These are phyloP conservation scores for Chenopodium berlandieri DNA, from an alignment of 148 eudicot genomes.

Conservation along the genomic window DNA sequence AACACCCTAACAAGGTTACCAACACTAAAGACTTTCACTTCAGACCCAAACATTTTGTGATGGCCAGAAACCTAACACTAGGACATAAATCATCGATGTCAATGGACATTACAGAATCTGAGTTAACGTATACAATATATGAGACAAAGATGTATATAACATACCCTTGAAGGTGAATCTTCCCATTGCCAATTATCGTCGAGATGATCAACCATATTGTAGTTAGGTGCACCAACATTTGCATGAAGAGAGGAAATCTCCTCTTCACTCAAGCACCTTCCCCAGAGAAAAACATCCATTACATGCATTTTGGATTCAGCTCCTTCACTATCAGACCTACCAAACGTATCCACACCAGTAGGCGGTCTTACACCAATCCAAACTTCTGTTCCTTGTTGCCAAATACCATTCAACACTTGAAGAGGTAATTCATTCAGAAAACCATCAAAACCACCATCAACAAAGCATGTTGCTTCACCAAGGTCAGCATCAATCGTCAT, in stretches of 20 bases:
- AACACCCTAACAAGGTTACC: background rate
- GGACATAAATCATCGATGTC: background rate
- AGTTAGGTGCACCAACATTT: constrained; percentile 67
- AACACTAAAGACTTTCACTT: background rate
- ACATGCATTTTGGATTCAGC: constrained; percentile 91
- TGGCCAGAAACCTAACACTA: background rate
- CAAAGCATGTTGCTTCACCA: constrained; percentile 94
- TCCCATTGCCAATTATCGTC: constrained; percentile 95
- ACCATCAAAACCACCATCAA: constrained; percentile 93
- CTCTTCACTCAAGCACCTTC: constrained; percentile 97
- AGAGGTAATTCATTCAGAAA: constrained; percentile 75
- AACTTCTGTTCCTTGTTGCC: constrained; percentile 94
- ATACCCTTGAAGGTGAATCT: constrained; percentile 90
- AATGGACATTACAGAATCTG: background rate
- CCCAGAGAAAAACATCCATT: constrained; percentile 99
- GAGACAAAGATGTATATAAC: constrained; percentile 25
- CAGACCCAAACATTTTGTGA: background rate
- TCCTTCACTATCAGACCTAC: constrained; percentile 98
- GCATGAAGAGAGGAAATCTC: constrained; percentile 79
- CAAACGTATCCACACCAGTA: constrained; percentile 82
- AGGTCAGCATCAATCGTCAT: constrained; percentile 90
- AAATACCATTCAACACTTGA: constrained; percentile 57
- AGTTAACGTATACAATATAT: background rate
- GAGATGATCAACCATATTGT: constrained; percentile 63
- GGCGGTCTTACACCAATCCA: constrained; percentile 96